phyloP scores from a whole-genome alignment of 1,284 basidiomycete species.

The Apiotrichum veenhuisii region DNA sequence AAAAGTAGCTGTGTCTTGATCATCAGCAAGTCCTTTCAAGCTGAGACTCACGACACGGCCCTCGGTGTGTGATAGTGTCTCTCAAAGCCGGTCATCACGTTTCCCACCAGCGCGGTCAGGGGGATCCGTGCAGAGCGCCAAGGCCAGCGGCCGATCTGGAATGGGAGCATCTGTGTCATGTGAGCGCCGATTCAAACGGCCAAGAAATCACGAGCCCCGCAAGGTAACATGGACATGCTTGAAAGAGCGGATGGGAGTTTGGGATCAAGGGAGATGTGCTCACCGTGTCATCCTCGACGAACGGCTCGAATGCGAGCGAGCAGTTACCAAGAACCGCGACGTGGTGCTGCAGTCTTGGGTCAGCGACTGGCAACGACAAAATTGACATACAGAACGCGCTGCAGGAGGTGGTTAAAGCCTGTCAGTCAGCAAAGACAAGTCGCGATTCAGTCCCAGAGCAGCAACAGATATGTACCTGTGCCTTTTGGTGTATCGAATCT shows the following conservation, averaged over 20 bases:
- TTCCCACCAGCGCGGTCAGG: slow-evolving; percentile 39
- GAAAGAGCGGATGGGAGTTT: too few relatives aligned
- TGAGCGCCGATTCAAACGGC: too few relatives aligned
- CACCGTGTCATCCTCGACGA: slow-evolving; percentile 38
- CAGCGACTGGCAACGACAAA: neutral
- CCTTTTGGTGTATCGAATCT: slow-evolving; percentile 45
- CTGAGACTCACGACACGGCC: slow-evolving; percentile 40
- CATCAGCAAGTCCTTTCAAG: neutral
- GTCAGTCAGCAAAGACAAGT: neutral
- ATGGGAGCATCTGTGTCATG: slow-evolving; percentile 25
- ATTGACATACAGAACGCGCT: slow-evolving; percentile 25
- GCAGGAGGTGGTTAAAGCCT: slow-evolving; percentile 38
- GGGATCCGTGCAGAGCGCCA: slow-evolving; percentile 43
- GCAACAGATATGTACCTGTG: slow-evolving; percentile 23
- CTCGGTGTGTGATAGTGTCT: slow-evolving; percentile 30
- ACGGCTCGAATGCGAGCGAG: slow-evolving; percentile 42
- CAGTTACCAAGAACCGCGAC: slow-evolving; percentile 41
- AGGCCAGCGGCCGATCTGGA: slow-evolving; percentile 31
- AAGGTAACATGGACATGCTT: too few relatives aligned
- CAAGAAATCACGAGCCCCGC: too few relatives aligned
- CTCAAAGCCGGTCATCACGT: slow-evolving; percentile 44
- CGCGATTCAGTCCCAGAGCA: neutral
- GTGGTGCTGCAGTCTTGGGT: slow-evolving; percentile 42
- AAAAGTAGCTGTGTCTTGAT: slow-evolving; percentile 26
- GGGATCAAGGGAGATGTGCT: neutral